Base-by-base conservation (phyloP, 169 alveolate species). In the Theileria parva region DNA sequence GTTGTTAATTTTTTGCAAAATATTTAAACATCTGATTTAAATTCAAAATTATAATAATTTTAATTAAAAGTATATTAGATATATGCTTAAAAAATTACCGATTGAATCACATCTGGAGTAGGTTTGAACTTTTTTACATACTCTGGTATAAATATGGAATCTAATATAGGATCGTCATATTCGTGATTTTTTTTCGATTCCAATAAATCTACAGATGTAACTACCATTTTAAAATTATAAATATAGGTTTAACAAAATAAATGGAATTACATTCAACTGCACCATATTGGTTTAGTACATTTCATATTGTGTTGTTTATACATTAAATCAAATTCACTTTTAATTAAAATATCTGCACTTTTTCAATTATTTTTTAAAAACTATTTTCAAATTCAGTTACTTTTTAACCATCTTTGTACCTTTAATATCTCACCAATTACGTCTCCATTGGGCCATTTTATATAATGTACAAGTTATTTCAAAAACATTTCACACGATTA, bases 141-240 rank as follows among this genome's bases (percentile, higher is more conserved):
- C n/a, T 81, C 88, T 23, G 88, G 88, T 23, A 81, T 74, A 19
- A 74, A 73, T 19, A 81, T 81, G 74, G 78, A 60, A 21, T 74
- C 88, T 53, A 81, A 68, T 61, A 81, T 77, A 25, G 85, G 88
- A 75, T 81, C 88, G 34, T 81, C 85, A 44, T 64, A 66, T 66
- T 68, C 88, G 60, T 63, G 83, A 25, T 77, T 73, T 23, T 57
- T 66, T 66, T 60, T 61, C 2, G 30, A 8, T 37, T 65, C 74
- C 28, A 65, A 37, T 44, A 37, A 19, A 25, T 44, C 57, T 65
- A 65, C 74, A 25, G 74, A 21, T 8, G 74, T 32, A 32, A 44
- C 74, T 27, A 39, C 39, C 74, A 65, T 65, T 65, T 65, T 65
- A 65, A 17, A 65, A 37, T 30, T 65, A 25, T 44, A 65, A 27